A percentile compares a stretch with the other conserved stretches of the same genome.
Conservation (phyloP, 805 yeast genomes). For the Torulaspora quercuum region DNA sequence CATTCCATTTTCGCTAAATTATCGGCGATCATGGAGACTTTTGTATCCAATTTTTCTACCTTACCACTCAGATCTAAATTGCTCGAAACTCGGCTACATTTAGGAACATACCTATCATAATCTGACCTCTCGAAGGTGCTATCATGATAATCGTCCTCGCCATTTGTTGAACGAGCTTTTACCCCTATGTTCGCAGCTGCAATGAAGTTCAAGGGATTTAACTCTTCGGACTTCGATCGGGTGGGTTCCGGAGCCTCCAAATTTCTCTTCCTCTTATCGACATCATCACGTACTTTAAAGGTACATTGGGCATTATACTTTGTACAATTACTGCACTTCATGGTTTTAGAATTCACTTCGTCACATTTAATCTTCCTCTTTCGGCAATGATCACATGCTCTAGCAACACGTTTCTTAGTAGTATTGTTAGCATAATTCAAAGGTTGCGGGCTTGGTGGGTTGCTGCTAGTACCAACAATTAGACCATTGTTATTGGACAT, state of each 20-base stretch:
- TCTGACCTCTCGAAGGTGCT: conserved; percentile 1
- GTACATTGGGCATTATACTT: conserved; percentile 28
- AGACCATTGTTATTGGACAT: not conserved
- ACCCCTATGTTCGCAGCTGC: conserved; percentile 1
- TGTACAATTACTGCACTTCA: conserved; percentile 32
- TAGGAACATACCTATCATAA: not conserved
- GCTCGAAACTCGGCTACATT: not conserved
- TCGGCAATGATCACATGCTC: conserved; percentile 37
- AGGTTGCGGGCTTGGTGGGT: conserved; percentile 9
- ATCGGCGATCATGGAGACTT: conserved; percentile 25
- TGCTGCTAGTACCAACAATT: conserved; percentile 3
- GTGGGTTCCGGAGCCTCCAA: not conserved
- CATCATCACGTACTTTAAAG: conserved; percentile 25
- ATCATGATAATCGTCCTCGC: conserved; percentile 1
- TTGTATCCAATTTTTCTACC: conserved; percentile 24
- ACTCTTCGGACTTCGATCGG: conserved; percentile 1
- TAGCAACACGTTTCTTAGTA: conserved; percentile 28
- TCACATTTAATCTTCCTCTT: conserved; percentile 35
- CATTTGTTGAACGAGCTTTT: not conserved
- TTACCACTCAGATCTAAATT: conserved; percentile 7
- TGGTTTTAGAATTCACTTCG: conserved; percentile 19
- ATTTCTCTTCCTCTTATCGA: conserved; percentile 10
- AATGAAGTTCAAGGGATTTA: conserved; percentile 4
- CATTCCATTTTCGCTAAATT: conserved; percentile 25
- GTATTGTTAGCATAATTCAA: not conserved